These are phyloP conservation scores for Ustilago crameri DNA, from an alignment of 1,284 basidiomycete genomes.

Conservation along the genomic window DNA sequence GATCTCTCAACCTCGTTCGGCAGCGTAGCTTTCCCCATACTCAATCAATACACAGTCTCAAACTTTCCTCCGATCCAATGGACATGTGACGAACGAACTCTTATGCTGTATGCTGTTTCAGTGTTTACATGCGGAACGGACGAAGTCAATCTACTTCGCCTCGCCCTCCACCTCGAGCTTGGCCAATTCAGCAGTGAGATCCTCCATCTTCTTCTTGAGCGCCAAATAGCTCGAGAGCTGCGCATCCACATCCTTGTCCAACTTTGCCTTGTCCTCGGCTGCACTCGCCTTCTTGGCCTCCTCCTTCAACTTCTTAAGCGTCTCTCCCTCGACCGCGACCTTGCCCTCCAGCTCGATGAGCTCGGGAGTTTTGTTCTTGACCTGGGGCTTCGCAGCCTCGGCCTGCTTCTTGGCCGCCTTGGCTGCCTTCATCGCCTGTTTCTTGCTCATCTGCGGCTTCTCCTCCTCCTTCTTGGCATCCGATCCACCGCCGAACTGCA, in stretches of 20 bases:
- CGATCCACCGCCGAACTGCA: slow-evolving; percentile 79
- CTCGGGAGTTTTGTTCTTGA: slow-evolving; percentile 62
- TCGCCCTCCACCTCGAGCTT: slow-evolving; percentile 37
- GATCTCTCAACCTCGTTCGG: slow-evolving; percentile 10
- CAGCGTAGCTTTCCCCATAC: not conserved
- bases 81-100: too few relatives aligned
- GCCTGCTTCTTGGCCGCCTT: slow-evolving; percentile 62
- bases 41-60: too few relatives aligned
- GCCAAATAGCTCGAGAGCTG: slow-evolving; percentile 27
- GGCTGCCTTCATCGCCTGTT: slow-evolving; percentile 61
- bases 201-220: slow-evolving; percentile 41
- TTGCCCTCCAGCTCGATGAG: slow-evolving; percentile 48
- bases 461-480: slow-evolving; percentile 34
- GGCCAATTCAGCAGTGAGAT: slow-evolving; percentile 33
- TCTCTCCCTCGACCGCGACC: slow-evolving; percentile 55
- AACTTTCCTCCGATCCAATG: too few relatives aligned
- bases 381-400: slow-evolving; percentile 42
- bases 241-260: slow-evolving; percentile 32
- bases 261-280: slow-evolving; percentile 52
- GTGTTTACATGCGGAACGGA: not conserved
- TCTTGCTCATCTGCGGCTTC: slow-evolving; percentile 63
- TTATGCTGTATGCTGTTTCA: not conserved
- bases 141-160: slow-evolving; percentile 6
- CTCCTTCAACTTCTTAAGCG: slow-evolving; percentile 55
- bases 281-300: slow-evolving; percentile 36